phyloP scores from a whole-genome alignment of 1,284 basidiomycete species.

The Apiotrichum mycotoxinovorans region DNA sequence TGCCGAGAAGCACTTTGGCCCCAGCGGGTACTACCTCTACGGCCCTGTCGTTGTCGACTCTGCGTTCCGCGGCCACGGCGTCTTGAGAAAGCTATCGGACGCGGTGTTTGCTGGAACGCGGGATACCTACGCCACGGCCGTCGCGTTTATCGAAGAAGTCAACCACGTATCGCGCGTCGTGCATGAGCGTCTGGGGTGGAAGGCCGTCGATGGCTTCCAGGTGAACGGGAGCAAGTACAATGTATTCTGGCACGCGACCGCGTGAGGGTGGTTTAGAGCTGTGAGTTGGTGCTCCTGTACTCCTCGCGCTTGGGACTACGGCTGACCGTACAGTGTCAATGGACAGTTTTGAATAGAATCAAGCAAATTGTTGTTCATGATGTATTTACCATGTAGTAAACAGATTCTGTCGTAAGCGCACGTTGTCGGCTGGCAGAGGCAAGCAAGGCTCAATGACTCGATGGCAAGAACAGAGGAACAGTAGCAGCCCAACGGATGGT shows the following conservation, averaged over 20 bases:
- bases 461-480: no score
- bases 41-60: constrained; percentile 2
- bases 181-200: constrained; percentile 2
- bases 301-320: no score
- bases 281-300: background rate
- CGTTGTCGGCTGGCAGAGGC: no score
- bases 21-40: background rate
- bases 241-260: background rate
- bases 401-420: no score
- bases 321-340: background rate
- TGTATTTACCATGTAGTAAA: no score
- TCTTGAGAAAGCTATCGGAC: background rate
- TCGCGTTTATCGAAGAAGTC: constrained; percentile 1
- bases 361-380: no score
- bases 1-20: background rate
- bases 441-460: no score
- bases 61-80: background rate
- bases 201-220: background rate
- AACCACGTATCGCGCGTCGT: constrained; percentile 1
- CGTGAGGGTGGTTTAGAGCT: background rate
- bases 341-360: no score
- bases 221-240: background rate
- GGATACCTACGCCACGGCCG: background rate
- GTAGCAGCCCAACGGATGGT: no score
- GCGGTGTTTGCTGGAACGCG: background rate